Percentiles rank a stretch among this genome's conserved stretches.
Evolutionary conservation across 2,329 filamentous ascomycete species (phyloP).

Genomic region (Colletotrichum phormii): DNA sequence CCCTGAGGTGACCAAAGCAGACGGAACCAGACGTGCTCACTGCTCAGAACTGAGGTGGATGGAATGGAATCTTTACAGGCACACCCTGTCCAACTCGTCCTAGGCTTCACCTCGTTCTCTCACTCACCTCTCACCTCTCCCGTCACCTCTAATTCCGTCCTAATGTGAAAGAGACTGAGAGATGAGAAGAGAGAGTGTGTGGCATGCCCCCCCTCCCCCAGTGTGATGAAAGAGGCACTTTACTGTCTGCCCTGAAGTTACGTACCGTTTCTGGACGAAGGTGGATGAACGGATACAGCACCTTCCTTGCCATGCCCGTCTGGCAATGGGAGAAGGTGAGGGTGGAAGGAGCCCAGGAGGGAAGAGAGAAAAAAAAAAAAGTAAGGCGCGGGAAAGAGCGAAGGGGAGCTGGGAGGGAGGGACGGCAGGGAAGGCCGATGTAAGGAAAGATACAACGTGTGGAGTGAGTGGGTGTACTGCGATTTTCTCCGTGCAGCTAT

Average conservation of each 20-base stretch:
- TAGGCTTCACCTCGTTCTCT: neutral
- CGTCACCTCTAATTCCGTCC: neutral
- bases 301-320: constrained; percentile 1
- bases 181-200: neutral
- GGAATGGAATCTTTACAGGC: neutral
- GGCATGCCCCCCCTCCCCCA: neutral
- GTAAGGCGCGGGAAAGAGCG: constrained; percentile 5
- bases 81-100: neutral
- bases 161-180: neutral
- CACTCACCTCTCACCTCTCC: neutral
- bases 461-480: constrained; percentile 5
- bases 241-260: constrained; percentile 2
- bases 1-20: neutral
- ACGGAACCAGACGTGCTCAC: neutral
- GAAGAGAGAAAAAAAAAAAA: neutral
- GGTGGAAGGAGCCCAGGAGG: neutral
- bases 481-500: constrained; percentile 16
- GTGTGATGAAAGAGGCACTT: neutral
- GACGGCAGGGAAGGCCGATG: neutral
- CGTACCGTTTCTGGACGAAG: constrained; percentile 22
- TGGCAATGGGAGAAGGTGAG: neutral
- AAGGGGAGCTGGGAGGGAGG: neutral
- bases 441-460: neutral
- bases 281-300: neutral
- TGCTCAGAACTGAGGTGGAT: too few relatives aligned